A percentile compares a stretch with the other conserved stretches of the same genome.
These are phyloP conservation scores for Clavispora vitiphila DNA, from an alignment of 805 yeast species.

Conservation along the genomic window DNA sequence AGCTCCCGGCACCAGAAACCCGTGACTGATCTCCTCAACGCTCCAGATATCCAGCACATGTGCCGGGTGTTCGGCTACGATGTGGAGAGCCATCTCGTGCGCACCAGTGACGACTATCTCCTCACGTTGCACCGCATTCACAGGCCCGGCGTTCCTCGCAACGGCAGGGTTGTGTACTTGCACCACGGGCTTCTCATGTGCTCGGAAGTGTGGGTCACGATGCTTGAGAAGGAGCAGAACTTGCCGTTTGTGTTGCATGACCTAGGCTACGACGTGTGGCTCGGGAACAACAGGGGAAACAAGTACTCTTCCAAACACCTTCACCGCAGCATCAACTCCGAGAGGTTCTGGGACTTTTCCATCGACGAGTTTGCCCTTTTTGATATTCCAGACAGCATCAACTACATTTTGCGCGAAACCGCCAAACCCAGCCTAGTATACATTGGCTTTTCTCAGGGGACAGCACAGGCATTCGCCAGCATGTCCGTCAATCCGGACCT, in stretches of 20 bases:
- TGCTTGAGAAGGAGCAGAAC: constrained; percentile 34
- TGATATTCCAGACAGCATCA: constrained; percentile 82
- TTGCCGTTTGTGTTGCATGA: constrained; percentile 76
- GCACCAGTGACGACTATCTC: constrained; percentile 72
- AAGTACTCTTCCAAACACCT: constrained; percentile 83
- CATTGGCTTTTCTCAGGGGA: constrained; percentile 90
- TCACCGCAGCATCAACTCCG: constrained; percentile 30
- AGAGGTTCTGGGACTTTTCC: constrained; percentile 79
- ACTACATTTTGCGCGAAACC: constrained; percentile 59
- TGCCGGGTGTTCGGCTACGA: constrained; percentile 63
- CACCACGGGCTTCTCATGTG: constrained; percentile 93
- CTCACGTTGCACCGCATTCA: constrained; percentile 68
- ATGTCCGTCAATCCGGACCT: constrained; percentile 60
- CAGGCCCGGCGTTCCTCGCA: constrained; percentile 24
- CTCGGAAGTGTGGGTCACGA: constrained; percentile 68
- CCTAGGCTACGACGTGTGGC: constrained; percentile 88
- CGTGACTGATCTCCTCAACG: constrained; percentile 38
- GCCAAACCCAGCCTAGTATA: constrained; percentile 45
- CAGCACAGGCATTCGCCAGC: constrained; percentile 89
- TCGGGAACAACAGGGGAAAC: constrained; percentile 90
- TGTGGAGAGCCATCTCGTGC: constrained; percentile 71
- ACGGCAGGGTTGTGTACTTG: constrained; percentile 59
- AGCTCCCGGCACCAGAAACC: constrained; percentile 20
- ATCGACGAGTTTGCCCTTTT: constrained; percentile 86
- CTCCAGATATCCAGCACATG: constrained; percentile 58